Percentiles rank a stretch among this genome's conserved stretches.
Conservation (phyloP, 768 basidiomycete species). For the Pleurotus tuoliensis region DNA sequence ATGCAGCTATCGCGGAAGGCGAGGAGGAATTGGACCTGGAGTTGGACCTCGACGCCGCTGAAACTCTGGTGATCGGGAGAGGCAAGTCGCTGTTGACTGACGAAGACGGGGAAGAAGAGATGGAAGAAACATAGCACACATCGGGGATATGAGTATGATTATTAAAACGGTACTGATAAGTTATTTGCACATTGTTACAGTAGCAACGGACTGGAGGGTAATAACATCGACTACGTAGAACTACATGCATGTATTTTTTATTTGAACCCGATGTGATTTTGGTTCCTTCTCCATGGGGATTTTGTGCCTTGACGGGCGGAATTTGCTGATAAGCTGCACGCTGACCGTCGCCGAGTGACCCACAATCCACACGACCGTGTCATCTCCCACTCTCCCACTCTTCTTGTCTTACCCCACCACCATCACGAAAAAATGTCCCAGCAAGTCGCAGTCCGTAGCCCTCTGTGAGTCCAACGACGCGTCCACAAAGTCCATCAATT, state of each 20-base stretch:
- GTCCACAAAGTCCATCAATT: no score
- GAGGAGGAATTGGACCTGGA: conserved; percentile 48
- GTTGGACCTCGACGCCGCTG: conserved; percentile 56
- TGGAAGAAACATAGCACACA: conserved; percentile 7
- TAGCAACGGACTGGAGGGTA: not conserved
- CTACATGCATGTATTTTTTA: not conserved
- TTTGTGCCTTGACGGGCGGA: conserved; percentile 4
- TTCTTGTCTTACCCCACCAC: not conserved
- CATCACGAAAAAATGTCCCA: conserved; percentile 12
- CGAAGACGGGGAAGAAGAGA: conserved; percentile 13
- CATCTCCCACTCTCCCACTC: not conserved
- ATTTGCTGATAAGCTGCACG: conserved; percentile 3
- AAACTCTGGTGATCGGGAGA: conserved; percentile 23
- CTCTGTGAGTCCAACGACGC: conserved; percentile 30
- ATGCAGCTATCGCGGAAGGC: conserved; percentile 22
- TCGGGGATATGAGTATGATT: not conserved
- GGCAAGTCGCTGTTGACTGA: conserved; percentile 11
- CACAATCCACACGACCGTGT: not conserved
- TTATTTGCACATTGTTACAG: conserved; percentile 3
- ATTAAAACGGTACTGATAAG: not conserved
- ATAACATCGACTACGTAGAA: not conserved
- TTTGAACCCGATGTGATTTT: not conserved
- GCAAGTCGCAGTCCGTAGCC: conserved; percentile 28
- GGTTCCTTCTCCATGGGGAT: not conserved
- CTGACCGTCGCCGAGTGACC: not conserved